Evolutionary conservation across 1,284 basidiomycete species (phyloP).

Genomic region (Rhodotorula sp.): DNA sequence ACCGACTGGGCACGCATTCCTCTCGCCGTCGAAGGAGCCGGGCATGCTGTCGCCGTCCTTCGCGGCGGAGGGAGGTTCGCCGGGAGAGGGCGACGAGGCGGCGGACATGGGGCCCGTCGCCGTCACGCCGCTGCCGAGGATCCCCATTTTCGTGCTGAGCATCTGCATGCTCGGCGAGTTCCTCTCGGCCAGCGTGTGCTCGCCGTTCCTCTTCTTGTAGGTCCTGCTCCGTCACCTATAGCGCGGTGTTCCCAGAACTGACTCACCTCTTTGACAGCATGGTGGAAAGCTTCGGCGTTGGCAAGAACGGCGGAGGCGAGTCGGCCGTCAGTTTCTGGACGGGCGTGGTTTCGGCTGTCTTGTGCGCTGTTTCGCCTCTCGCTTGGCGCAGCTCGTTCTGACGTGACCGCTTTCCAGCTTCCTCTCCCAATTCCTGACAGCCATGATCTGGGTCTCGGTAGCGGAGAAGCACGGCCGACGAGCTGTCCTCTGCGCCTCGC

Average conservation of each 20-base stretch:
- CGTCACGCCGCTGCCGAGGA: constrained; percentile 73
- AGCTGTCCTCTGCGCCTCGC: constrained; percentile 77
- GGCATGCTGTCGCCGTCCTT: constrained; percentile 1
- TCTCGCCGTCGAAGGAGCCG: constrained; percentile 12
- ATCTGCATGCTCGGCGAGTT: constrained; percentile 92
- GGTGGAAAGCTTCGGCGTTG: constrained; percentile 75
- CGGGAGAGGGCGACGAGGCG: neutral
- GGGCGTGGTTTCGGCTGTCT: constrained; percentile 61
- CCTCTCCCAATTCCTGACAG: constrained; percentile 79
- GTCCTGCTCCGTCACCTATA: neutral
- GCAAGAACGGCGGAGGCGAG: constrained; percentile 59
- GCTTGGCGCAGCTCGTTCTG: constrained; percentile 41
- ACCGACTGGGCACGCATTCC: neutral
- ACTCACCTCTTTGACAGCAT: constrained; percentile 73
- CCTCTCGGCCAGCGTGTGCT: constrained; percentile 83
- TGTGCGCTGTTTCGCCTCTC: neutral
- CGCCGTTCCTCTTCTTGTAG: constrained; percentile 49
- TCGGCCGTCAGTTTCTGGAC: constrained; percentile 81
- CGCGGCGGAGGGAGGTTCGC: neutral
- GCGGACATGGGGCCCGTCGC: constrained; percentile 11
- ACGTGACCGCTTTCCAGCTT: constrained; percentile 49
- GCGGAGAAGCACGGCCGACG: constrained; percentile 88
- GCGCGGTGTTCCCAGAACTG: too few species aligned
- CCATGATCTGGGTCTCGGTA: constrained; percentile 86
- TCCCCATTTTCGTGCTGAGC: constrained; percentile 87